phyloP scores from a whole-genome alignment of 768 basidiomycete genomes.

The Myochromella boudieri region DNA sequence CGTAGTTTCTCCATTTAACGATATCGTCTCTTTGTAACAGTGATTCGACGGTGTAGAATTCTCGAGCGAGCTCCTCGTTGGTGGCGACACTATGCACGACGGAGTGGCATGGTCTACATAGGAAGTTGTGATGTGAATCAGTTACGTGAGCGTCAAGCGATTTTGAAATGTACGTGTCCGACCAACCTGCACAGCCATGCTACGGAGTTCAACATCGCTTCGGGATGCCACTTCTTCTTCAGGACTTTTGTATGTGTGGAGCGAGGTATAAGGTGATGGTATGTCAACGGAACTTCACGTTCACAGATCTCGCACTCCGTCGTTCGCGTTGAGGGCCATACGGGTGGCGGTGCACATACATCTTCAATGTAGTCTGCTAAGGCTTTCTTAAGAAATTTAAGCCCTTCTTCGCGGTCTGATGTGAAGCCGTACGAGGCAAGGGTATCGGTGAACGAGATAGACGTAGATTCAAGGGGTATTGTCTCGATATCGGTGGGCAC shows the following conservation, averaged over 20 bases:
- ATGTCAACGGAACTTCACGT: constrained; percentile 55
- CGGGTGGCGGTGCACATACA: constrained; percentile 47
- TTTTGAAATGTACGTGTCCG: background rate
- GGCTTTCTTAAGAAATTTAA: constrained; percentile 38
- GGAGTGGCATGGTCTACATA: constrained; percentile 48
- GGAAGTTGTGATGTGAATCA: background rate
- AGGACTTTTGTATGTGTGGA: constrained; percentile 52
- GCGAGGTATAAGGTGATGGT: constrained; percentile 61
- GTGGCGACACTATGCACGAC: constrained; percentile 49
- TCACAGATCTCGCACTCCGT: constrained; percentile 60
- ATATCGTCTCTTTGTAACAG: constrained; percentile 55
- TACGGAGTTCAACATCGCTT: constrained; percentile 52
- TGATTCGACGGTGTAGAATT: constrained; percentile 50
- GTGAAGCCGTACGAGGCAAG: constrained; percentile 48
- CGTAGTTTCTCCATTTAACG: constrained; percentile 55
- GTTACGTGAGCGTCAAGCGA: too few relatives aligned
- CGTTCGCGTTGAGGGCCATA: constrained; percentile 53
- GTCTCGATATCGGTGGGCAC: constrained; percentile 33
- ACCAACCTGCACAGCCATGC: constrained; percentile 58
- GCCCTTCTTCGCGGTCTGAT: constrained; percentile 39
- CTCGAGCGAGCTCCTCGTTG: constrained; percentile 49
- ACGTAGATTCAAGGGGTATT: constrained; percentile 37
- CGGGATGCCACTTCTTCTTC: constrained; percentile 58
- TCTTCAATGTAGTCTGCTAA: constrained; percentile 43
- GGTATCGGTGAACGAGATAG: constrained; percentile 46